phyloP scores from a whole-genome alignment of 805 yeast species.

The Candida krabiensis region DNA sequence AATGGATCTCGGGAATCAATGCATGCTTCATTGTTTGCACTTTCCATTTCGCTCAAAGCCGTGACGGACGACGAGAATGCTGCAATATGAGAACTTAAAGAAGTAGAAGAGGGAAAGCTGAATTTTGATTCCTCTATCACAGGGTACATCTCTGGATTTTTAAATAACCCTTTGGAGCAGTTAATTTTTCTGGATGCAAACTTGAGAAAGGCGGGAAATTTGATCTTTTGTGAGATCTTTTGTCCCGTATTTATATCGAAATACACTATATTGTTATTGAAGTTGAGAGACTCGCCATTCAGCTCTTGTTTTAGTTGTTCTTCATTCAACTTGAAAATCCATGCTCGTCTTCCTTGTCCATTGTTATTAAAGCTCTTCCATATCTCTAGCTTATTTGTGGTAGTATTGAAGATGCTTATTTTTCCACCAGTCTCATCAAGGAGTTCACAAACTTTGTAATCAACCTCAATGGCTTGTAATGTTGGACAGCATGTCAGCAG shows the following conservation, averaged over 20 bases:
- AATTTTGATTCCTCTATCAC: slow-evolving; percentile 1
- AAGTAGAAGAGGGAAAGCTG: not conserved
- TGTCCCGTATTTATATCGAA: slow-evolving; percentile 67
- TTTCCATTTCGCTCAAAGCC: slow-evolving; percentile 17
- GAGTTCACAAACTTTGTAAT: slow-evolving; percentile 53
- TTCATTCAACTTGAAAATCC: slow-evolving; percentile 58
- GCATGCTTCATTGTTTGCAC: slow-evolving; percentile 3
- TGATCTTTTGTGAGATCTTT: slow-evolving; percentile 47
- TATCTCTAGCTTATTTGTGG: slow-evolving; percentile 21
- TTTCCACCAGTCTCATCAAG: slow-evolving; percentile 36
- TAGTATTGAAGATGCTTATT: slow-evolving; percentile 26
- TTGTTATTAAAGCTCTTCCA: slow-evolving; percentile 55
- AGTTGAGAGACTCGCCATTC: slow-evolving; percentile 25
- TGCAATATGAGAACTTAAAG: slow-evolving; percentile 18
- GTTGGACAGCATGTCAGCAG: slow-evolving; percentile 45
- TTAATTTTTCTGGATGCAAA: slow-evolving; percentile 55
- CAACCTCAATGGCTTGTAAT: slow-evolving; percentile 67
- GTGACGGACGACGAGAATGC: not conserved
- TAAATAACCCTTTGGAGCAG: slow-evolving; percentile 53
- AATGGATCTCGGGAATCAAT: no score
- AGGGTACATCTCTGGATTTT: slow-evolving; percentile 16
- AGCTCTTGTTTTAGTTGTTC: slow-evolving; percentile 23
- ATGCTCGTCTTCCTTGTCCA: slow-evolving; percentile 72
- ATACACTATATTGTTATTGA: slow-evolving; percentile 43
- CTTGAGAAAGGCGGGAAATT: slow-evolving; percentile 49